Conservation (phyloP, 305 asterid species). For the Fraxinus sp. region DNA sequence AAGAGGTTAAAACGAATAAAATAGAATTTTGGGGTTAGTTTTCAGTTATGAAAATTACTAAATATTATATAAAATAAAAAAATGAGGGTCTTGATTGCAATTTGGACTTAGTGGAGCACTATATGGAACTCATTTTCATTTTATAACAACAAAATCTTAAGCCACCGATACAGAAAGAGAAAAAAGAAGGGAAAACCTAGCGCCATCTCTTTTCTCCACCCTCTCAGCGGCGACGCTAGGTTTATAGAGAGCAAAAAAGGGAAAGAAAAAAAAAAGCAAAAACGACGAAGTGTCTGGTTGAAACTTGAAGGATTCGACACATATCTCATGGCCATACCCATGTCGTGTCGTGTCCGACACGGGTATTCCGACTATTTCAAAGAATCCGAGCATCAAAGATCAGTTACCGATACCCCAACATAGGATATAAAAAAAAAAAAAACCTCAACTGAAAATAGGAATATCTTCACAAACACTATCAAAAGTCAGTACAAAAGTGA, state of each 20-base stretch:
- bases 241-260: background rate
- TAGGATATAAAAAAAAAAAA: background rate
- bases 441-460: background rate
- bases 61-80: no score
- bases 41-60: background rate
- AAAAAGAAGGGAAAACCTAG: background rate
- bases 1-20: background rate
- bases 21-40: background rate
- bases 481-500: conserved; percentile 22
- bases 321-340: no score
- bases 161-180: background rate
- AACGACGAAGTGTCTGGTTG: background rate
- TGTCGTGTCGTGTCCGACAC: no score
- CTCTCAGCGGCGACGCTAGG: background rate
- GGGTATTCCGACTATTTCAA: no score
- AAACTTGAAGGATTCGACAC: background rate
- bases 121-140: background rate
- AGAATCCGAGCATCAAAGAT: no score
- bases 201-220: background rate
- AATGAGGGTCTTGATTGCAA: background rate
- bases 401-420: background rate
- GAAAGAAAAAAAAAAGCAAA: background rate
- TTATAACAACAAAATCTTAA: no score
- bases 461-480: conserved; percentile 9
- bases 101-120: background rate